Conservation (phyloP, 208 protist genomes). For the Leishmania tarentolae region DNA sequence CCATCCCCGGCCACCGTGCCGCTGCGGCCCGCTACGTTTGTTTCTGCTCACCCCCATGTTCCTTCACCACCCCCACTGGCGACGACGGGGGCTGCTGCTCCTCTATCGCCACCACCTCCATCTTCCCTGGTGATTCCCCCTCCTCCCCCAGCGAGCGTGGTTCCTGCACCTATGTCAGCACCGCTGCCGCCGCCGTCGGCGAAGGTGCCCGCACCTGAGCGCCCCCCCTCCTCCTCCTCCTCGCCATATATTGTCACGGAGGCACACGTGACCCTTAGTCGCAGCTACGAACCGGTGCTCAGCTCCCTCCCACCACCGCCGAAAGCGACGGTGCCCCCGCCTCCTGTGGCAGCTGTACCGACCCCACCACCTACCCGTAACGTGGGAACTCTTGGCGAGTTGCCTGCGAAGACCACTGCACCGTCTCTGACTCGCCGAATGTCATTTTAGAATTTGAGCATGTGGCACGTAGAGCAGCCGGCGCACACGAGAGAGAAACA, state of each 20-base stretch:
- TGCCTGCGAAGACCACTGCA: slow-evolving; percentile 4
- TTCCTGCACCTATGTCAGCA: slow-evolving; percentile 2
- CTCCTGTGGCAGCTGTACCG: neutral
- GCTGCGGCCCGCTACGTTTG: slow-evolving; percentile 12
- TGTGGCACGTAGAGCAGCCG: too few relatives aligned
- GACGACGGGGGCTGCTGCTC: neutral
- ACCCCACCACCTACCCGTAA: neutral
- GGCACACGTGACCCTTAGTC: slow-evolving; percentile 33
- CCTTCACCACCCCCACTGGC: neutral
- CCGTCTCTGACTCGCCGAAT: slow-evolving; percentile 17
- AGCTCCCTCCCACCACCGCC: slow-evolving; percentile 18
- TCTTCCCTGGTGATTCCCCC: neutral
- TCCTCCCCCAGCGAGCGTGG: slow-evolving; percentile 9
- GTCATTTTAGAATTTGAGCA: slow-evolving; percentile 28
- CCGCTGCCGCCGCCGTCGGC: slow-evolving; percentile 10
- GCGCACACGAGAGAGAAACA: neutral
- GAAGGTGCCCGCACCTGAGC: neutral
- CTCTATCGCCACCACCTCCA: neutral
- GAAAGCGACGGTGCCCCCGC: slow-evolving; percentile 3
- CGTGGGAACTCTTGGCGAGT: neutral
- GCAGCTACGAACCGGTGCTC: slow-evolving; percentile 51
- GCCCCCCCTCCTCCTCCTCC: neutral
- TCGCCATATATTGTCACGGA: slow-evolving; percentile 8
- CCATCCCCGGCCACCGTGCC: neutral
- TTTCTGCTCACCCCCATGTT: neutral